Conservation (phyloP, 1,284 basidiomycete genomes). For the Puccinia sorghi region DNA sequence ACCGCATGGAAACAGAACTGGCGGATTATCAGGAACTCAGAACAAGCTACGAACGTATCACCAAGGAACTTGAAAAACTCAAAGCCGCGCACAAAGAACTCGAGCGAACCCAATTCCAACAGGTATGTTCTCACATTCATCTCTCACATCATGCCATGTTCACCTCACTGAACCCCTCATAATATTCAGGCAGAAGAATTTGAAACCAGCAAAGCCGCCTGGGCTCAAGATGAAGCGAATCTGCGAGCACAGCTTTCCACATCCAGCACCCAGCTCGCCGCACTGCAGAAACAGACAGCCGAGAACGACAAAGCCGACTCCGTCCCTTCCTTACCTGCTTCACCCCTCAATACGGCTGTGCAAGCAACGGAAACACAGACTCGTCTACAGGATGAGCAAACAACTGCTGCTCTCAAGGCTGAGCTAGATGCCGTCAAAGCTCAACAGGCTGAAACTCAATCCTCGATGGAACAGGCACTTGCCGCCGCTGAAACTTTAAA, state of each 20-base stretch:
- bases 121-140: conserved; percentile 5
- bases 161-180: not conserved
- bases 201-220: conserved; percentile 32
- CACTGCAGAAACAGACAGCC: conserved; percentile 16
- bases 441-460: not conserved
- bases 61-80: conserved; percentile 29
- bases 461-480: conserved; percentile 19
- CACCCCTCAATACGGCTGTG: not conserved
- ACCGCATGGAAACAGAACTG: conserved; percentile 33
- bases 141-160: not conserved
- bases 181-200: conserved; percentile 18
- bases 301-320: not conserved
- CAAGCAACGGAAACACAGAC: not conserved
- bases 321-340: not conserved
- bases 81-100: conserved; percentile 18
- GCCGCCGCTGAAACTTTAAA: conserved; percentile 26
- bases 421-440: conserved; percentile 23
- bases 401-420: not conserved
- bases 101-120: conserved; percentile 13
- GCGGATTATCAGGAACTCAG: conserved; percentile 25
- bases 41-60: conserved; percentile 7
- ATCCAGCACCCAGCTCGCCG: not conserved
- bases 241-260: conserved; percentile 1
- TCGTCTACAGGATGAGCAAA: not conserved
- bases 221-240: conserved; percentile 34